Evolutionary conservation across 2,329 filamentous ascomycete genomes (phyloP).

Genomic region (Xylariaceae sp.): DNA sequence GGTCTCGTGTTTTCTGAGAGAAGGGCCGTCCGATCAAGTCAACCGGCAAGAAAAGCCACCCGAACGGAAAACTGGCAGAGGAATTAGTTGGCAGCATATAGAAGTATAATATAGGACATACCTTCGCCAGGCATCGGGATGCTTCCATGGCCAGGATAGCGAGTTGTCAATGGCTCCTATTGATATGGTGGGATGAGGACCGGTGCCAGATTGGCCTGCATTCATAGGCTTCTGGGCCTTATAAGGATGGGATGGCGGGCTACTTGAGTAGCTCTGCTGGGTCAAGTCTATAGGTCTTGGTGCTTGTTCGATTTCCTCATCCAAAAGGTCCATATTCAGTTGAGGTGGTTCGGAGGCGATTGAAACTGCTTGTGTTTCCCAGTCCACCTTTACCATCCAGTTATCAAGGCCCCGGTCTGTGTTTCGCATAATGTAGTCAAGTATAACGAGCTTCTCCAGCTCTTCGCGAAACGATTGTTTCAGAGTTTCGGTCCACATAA

Average conservation of each 20-base stretch:
- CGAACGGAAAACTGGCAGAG: slow-evolving; percentile 86
- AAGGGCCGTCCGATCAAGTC: slow-evolving; percentile 95
- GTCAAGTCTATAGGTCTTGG: slow-evolving; percentile 58
- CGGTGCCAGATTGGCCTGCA: slow-evolving; percentile 52
- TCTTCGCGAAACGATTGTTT: slow-evolving; percentile 94
- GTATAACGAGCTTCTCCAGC: slow-evolving; percentile 91
- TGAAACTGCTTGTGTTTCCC: slow-evolving; percentile 74
- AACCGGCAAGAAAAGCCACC: slow-evolving; percentile 96
- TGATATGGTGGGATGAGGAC: slow-evolving; percentile 57
- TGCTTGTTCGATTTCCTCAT: slow-evolving; percentile 46
- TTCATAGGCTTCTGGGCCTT: slow-evolving; percentile 81
- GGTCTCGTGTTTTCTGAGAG: slow-evolving; percentile 85
- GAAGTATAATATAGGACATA: slow-evolving; percentile 20
- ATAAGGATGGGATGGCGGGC: slow-evolving; percentile 60
- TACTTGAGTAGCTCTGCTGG: slow-evolving; percentile 37
- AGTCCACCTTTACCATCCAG: slow-evolving; percentile 99
- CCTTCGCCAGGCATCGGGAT: slow-evolving; percentile 81
- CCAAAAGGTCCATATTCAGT: slow-evolving; percentile 56
- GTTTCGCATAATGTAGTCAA: slow-evolving; percentile 99
- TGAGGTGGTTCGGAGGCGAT: slow-evolving; percentile 77
- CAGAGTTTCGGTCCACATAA: slow-evolving; percentile 81
- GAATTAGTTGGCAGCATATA: slow-evolving; percentile 21
- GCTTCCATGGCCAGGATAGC: slow-evolving; percentile 98
- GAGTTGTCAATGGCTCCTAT: slow-evolving; percentile 97
- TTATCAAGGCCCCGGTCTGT: slow-evolving; percentile 96